A percentile compares a stretch with the other conserved stretches of the same genome.
These are phyloP conservation scores for Jacaranda mimosifolia DNA, from an alignment of 257 asterid genomes.

Conservation along the genomic window DNA sequence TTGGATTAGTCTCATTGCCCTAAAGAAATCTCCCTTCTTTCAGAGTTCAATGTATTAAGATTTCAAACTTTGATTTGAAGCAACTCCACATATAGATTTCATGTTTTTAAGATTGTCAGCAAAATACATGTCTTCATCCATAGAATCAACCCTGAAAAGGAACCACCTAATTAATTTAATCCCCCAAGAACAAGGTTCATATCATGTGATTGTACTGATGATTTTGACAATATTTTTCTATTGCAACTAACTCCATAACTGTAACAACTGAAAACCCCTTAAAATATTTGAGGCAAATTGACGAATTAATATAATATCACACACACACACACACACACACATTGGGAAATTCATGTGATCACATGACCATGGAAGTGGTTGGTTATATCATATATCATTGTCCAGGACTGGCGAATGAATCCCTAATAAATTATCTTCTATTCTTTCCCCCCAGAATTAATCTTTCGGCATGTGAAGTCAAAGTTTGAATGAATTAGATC, in stretches of 20 bases:
- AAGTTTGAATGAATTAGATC: slow-evolving; percentile 2
- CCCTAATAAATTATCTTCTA: slow-evolving; percentile 17
- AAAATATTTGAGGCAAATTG: slow-evolving; percentile 35
- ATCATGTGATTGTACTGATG: slow-evolving; percentile 20
- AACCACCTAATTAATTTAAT: slow-evolving; percentile 25
- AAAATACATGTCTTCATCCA: slow-evolving; percentile 44
- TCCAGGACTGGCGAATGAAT: slow-evolving; percentile 27
- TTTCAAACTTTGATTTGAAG: slow-evolving; percentile 48
- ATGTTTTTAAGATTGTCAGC: slow-evolving; percentile 31
- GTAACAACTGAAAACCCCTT: slow-evolving; percentile 58
- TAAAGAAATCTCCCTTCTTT: slow-evolving; percentile 6
- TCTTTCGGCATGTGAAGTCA: slow-evolving; percentile 21
- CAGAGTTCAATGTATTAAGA: slow-evolving; percentile 40
- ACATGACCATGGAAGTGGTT: slow-evolving; percentile 45
- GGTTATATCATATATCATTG: slow-evolving; percentile 32
- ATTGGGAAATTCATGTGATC: slow-evolving; percentile 56
- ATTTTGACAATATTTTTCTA: slow-evolving; percentile 28
- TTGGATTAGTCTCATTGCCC: slow-evolving; percentile 1
- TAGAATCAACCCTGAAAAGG: slow-evolving; percentile 38
- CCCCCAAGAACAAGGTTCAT: slow-evolving; percentile 51
- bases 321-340: too few species aligned
- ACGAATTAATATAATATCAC: slow-evolving; percentile 4
- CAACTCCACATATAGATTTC: slow-evolving; percentile 47
- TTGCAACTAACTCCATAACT: slow-evolving; percentile 63
- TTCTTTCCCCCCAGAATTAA: background rate